A percentile compares a stretch with the other conserved stretches of the same genome.
Conservation (phyloP, 1,284 basidiomycete genomes). For the Trichosporon coremiiforme region DNA sequence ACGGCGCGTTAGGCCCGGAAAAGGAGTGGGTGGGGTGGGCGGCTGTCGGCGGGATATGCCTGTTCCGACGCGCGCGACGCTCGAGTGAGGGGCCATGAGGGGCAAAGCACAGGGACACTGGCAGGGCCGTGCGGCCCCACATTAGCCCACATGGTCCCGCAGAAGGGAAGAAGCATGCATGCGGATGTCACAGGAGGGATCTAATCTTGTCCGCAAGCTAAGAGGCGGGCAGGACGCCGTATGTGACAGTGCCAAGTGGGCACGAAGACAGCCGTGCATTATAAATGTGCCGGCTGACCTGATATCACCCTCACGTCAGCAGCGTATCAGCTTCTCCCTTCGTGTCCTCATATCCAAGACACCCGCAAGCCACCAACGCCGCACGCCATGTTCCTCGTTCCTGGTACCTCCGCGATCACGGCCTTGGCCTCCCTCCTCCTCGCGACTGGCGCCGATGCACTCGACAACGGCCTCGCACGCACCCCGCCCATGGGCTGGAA, state of each 20-base stretch:
- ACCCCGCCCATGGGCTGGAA: slow-evolving; percentile 22
- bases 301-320: neutral
- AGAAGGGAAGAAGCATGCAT: neutral
- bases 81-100: neutral
- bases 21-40: too few species aligned
- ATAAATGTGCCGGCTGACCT: neutral
- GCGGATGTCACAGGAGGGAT: neutral
- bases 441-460: neutral
- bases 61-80: too few species aligned
- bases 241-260: neutral
- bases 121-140: neutral
- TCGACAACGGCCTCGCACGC: slow-evolving; percentile 19
- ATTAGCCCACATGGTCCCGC: neutral
- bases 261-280: neutral
- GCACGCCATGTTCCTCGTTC: slow-evolving; percentile 1
- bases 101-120: neutral
- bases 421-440: neutral
- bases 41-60: too few species aligned
- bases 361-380: neutral
- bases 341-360: neutral
- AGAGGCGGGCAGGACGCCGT: neutral
- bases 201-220: neutral
- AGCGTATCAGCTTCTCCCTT: neutral
- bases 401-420: slow-evolving; percentile 3
- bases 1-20: neutral